Percentiles rank a stretch among this genome's conserved stretches.
These are phyloP conservation scores for Tricladium varicosporioides DNA, from an alignment of 2,329 filamentous ascomycete species.

Conservation along the genomic window DNA sequence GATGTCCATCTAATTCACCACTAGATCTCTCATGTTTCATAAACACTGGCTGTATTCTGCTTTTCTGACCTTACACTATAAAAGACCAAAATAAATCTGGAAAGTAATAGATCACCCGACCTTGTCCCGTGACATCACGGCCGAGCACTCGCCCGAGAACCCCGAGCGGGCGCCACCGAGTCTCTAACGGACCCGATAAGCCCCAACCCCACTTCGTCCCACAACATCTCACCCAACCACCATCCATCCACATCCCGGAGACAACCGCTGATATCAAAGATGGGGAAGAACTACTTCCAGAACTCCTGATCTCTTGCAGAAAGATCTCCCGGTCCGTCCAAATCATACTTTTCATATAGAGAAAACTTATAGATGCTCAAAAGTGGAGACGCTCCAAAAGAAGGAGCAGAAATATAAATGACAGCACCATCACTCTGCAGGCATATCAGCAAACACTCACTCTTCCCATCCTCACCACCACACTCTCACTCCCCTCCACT, in stretches of 20 bases:
- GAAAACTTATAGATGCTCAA: neutral
- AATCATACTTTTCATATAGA: neutral
- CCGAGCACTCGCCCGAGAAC: neutral
- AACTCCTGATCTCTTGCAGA: neutral
- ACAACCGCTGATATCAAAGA: constrained; percentile 10
- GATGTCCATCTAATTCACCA: no score
- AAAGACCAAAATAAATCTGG: no score
- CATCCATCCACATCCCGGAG: neutral
- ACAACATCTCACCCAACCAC: neutral
- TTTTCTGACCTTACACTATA: no score
- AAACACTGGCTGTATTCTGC: no score
- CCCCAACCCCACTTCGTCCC: neutral
- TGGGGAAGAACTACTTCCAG: neutral
- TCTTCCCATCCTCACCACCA: neutral
- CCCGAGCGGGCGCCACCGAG: constrained; percentile 1
- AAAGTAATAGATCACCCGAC: no score
- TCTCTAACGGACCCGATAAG: neutral
- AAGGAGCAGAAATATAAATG: constrained; percentile 3
- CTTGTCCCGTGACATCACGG: neutral
- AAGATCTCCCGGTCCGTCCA: neutral
- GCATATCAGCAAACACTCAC: neutral
- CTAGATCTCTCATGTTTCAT: no score
- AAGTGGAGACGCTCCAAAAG: neutral
- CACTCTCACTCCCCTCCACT: neutral
- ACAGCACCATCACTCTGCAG: constrained; percentile 2